Percentiles rank a stretch among this genome's conserved stretches.
These are phyloP conservation scores for Colletotrichum agaves DNA, from an alignment of 2,329 filamentous ascomycete genomes.

Conservation along the genomic window DNA sequence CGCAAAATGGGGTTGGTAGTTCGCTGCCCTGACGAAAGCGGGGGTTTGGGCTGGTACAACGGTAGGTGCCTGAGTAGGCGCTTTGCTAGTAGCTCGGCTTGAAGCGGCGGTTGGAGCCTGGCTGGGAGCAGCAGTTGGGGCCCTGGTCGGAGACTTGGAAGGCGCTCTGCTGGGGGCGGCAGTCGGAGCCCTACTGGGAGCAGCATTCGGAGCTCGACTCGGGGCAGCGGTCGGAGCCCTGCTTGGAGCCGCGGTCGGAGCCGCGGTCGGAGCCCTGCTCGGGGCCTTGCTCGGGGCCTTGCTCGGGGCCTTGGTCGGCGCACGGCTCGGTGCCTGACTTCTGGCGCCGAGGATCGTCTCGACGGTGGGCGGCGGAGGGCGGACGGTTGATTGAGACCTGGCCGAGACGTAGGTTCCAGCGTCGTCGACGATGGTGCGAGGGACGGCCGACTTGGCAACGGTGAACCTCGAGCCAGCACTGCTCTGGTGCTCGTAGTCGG, in stretches of 20 bases:
- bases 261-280: not conserved
- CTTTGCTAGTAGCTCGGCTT: slow-evolving; percentile 21
- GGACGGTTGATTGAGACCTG: slow-evolving; percentile 49
- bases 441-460: slow-evolving; percentile 38
- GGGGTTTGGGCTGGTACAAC: slow-evolving; percentile 13
- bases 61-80: slow-evolving; percentile 16
- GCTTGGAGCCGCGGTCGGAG: slow-evolving; percentile 1
- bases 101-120: slow-evolving; percentile 8
- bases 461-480: slow-evolving; percentile 51
- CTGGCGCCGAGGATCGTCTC: slow-evolving; percentile 45
- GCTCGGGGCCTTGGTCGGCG: slow-evolving; percentile 32
- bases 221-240: not conserved
- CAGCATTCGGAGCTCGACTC: slow-evolving; percentile 8
- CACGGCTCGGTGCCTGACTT: slow-evolving; percentile 46
- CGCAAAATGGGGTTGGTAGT: slow-evolving; percentile 24
- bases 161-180: slow-evolving; percentile 12
- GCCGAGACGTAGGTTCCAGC: slow-evolving; percentile 58
- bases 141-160: slow-evolving; percentile 8
- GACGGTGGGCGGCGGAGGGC: slow-evolving; percentile 42
- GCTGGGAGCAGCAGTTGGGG: slow-evolving; percentile 14
- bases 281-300: not conserved
- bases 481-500: slow-evolving; percentile 55
- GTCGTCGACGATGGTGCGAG: slow-evolving; percentile 42
- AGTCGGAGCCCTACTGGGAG: slow-evolving; percentile 11
- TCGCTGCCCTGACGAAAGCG: slow-evolving; percentile 14